These are phyloP conservation scores for Dactylellina leptospora DNA, from an alignment of 2,329 filamentous ascomycete species.

Conservation along the genomic window DNA sequence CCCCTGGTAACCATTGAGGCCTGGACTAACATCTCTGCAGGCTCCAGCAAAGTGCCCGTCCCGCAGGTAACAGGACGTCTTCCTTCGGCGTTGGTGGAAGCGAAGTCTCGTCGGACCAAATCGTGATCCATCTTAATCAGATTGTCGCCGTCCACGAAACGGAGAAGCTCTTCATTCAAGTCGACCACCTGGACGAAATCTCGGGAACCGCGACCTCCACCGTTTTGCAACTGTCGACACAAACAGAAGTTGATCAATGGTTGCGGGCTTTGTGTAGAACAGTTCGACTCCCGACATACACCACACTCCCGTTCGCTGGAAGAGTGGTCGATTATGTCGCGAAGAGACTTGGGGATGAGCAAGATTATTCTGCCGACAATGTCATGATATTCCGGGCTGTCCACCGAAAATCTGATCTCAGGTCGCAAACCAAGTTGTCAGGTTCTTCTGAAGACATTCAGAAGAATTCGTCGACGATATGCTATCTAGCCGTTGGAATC, in stretches of 20 bases:
- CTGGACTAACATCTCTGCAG: conserved; percentile 7
- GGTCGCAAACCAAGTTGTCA: conserved; percentile 62
- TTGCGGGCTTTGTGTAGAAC: conserved; percentile 70
- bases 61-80: conserved; percentile 54
- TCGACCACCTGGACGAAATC: conserved; percentile 73
- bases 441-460: conserved; percentile 73
- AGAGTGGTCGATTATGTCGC: conserved; percentile 71
- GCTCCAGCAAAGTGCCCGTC: conserved; percentile 49
- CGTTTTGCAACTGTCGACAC: conserved; percentile 57
- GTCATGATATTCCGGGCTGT: conserved; percentile 76
- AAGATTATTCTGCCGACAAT: conserved; percentile 73
- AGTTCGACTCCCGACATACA: conserved; percentile 66
- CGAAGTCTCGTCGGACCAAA: conserved; percentile 55
- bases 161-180: conserved; percentile 74
- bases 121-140: conserved; percentile 65
- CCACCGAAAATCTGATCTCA: conserved; percentile 69
- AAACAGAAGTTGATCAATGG: conserved; percentile 73
- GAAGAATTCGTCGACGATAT: conserved; percentile 71
- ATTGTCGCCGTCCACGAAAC: conserved; percentile 73
- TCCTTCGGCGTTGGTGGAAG: conserved; percentile 55
- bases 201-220: conserved; percentile 56
- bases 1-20: background rate
- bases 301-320: conserved; percentile 59
- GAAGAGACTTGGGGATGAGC: conserved; percentile 70
- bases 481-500: conserved; percentile 74